Evolutionary conservation across 352 stramenopile genomes (phyloP).

Genomic region (Lagenidium sp.): DNA sequence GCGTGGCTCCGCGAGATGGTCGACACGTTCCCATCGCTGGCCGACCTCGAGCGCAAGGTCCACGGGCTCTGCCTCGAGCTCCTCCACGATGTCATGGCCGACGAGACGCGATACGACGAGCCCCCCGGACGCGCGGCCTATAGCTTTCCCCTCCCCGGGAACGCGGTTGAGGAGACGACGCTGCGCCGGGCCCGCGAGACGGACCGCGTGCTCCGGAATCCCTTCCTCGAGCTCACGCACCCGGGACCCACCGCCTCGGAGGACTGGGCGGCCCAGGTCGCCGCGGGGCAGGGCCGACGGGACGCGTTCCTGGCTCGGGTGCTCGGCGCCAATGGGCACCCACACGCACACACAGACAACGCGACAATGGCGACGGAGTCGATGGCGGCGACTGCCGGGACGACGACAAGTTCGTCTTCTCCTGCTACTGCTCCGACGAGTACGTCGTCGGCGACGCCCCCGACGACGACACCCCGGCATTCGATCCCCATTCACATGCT

Average conservation of each 20-base stretch:
- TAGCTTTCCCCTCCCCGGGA: conserved; percentile 43
- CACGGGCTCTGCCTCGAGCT: conserved; percentile 40
- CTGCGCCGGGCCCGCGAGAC: conserved; percentile 8
- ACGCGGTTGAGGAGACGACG: conserved; percentile 37
- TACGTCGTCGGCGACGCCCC: not conserved
- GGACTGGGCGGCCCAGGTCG: conserved; percentile 8
- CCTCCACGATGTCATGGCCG: not conserved
- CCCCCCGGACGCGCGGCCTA: conserved; percentile 50
- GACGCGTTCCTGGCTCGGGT: conserved; percentile 8
- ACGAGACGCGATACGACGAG: conserved; percentile 29
- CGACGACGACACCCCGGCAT: conserved; percentile 16
- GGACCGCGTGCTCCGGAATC: conserved; percentile 13
- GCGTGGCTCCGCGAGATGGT: conserved; percentile 53
- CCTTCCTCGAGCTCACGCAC: conserved; percentile 13
- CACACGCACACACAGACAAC: not conserved
- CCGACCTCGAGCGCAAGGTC: conserved; percentile 64
- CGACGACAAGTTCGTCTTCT: conserved; percentile 1
- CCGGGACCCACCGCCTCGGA: not conserved
- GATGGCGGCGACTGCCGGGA: not conserved
- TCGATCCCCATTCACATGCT: conserved; percentile 64
- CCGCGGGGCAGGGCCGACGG: not conserved
- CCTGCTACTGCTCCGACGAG: no score
- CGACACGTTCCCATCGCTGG: conserved; percentile 69
- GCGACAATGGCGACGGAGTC: not conserved
- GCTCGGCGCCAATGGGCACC: not conserved